Conservation (phyloP, 75 land plant species). For the Ceratopteris richardii region DNA sequence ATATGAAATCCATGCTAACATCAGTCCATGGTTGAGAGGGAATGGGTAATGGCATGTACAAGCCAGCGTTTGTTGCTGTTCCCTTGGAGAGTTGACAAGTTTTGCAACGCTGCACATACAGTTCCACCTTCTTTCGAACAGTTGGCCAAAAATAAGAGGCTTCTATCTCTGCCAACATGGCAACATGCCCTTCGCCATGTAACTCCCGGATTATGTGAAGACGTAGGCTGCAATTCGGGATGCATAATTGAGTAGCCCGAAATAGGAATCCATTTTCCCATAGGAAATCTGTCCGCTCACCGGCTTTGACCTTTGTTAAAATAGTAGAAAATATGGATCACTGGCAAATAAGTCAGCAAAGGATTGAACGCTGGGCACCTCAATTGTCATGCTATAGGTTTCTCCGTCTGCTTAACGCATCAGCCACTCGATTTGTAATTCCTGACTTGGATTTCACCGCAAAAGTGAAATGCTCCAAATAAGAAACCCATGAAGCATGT, state of each 20-base stretch:
- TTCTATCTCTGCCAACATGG: not conserved
- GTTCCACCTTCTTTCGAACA: slow-evolving; percentile 2
- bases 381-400: slow-evolving; percentile 1
- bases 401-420: slow-evolving; percentile 8
- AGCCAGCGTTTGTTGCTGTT: not conserved
- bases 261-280: slow-evolving; percentile 19
- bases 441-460: slow-evolving; percentile 6
- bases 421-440: slow-evolving; percentile 8
- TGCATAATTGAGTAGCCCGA: slow-evolving; percentile 11
- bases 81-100: slow-evolving; percentile 15
- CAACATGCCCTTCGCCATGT: slow-evolving; percentile 12
- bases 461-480: slow-evolving; percentile 5
- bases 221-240: slow-evolving; percentile 7
- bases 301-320: not conserved
- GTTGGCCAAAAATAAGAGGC: slow-evolving; percentile 10
- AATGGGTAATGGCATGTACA: slow-evolving; percentile 15
- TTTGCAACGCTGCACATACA: slow-evolving; percentile 1
- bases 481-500: slow-evolving; percentile 11
- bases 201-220: not conserved
- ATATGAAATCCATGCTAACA: slow-evolving; percentile 10
- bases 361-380: not conserved
- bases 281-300: not conserved
- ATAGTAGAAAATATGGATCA: not conserved
- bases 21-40: slow-evolving; percentile 2
- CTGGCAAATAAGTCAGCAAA: not conserved